phyloP scores from a whole-genome alignment of 768 basidiomycete species.

The Termitomyces sp. region DNA sequence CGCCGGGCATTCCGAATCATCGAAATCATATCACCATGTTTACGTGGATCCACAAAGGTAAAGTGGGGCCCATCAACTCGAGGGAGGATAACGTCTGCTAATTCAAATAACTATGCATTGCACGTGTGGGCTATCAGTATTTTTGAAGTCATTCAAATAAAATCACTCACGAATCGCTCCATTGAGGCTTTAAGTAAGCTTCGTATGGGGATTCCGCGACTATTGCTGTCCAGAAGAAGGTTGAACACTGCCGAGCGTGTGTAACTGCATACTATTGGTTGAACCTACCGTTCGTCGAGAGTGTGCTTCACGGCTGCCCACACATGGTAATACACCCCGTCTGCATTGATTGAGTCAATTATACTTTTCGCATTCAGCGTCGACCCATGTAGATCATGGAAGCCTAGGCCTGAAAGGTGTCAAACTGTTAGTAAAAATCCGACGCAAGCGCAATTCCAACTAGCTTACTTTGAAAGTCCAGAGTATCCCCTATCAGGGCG shows the following conservation, averaged over 20 bases:
- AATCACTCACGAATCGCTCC: slow-evolving; percentile 23
- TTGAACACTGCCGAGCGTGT: background rate
- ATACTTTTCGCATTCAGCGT: slow-evolving; percentile 17
- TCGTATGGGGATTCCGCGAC: slow-evolving; percentile 6
- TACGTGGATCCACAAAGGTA: slow-evolving; percentile 45
- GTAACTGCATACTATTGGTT: background rate
- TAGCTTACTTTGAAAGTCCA: slow-evolving; percentile 40
- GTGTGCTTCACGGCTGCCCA: slow-evolving; percentile 26
- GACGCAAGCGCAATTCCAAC: background rate
- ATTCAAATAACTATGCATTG: slow-evolving; percentile 39
- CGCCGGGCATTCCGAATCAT: slow-evolving; percentile 39
- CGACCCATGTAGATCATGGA: slow-evolving; percentile 22
- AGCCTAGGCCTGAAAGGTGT: slow-evolving; percentile 14
- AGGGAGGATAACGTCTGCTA: slow-evolving; percentile 38
- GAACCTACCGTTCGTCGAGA: slow-evolving; percentile 16
- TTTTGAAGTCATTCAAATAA: background rate
- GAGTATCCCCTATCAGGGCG: slow-evolving; percentile 36
- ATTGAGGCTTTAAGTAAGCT: slow-evolving; percentile 13
- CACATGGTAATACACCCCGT: slow-evolving; percentile 21
- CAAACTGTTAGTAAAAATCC: background rate
- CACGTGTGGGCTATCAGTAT: background rate
- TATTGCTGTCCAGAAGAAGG: background rate
- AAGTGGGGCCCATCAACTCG: slow-evolving; percentile 42
- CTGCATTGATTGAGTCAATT: slow-evolving; percentile 11
- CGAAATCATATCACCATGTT: slow-evolving; percentile 24